phyloP scores from a whole-genome alignment of 2,329 filamentous ascomycete species.

The Xylariaceae sp. region DNA sequence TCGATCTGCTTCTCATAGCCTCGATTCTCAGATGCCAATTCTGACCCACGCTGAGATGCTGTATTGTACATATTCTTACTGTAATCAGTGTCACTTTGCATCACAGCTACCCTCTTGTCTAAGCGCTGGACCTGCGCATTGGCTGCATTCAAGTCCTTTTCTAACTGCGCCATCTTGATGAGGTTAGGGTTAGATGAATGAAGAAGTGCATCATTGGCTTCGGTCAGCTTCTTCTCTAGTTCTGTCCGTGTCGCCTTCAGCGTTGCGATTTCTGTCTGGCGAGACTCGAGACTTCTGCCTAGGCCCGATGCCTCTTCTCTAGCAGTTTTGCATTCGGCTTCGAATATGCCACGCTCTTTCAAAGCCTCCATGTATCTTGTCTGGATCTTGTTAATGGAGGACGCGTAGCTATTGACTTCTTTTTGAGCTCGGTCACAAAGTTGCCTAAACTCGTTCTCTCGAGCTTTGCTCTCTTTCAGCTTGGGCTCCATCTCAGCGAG shows the following conservation, averaged over 20 bases:
- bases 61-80: conserved; percentile 65
- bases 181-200: conserved; percentile 48
- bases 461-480: conserved; percentile 43
- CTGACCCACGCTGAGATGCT: conserved; percentile 55
- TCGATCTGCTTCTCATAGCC: conserved; percentile 51
- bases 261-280: conserved; percentile 46
- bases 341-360: conserved; percentile 43
- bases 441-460: conserved; percentile 48
- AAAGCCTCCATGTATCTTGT: conserved; percentile 54
- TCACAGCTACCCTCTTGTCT: conserved; percentile 46
- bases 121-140: conserved; percentile 48
- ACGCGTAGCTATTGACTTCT: conserved; percentile 54
- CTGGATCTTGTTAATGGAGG: conserved; percentile 54
- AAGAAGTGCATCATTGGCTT: conserved; percentile 44
- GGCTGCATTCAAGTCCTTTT: conserved; percentile 49
- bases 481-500: conserved; percentile 47
- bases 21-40: conserved; percentile 54
- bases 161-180: conserved; percentile 49
- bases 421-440: conserved; percentile 53
- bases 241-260: conserved; percentile 48
- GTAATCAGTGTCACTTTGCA: conserved; percentile 61
- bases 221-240: conserved; percentile 47
- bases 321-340: conserved; percentile 52
- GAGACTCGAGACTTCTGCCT: conserved; percentile 46
- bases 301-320: conserved; percentile 46